Base-by-base conservation (phyloP, 495 filamentous ascomycete genomes). In the Ascodesmis nigricans region DNA sequence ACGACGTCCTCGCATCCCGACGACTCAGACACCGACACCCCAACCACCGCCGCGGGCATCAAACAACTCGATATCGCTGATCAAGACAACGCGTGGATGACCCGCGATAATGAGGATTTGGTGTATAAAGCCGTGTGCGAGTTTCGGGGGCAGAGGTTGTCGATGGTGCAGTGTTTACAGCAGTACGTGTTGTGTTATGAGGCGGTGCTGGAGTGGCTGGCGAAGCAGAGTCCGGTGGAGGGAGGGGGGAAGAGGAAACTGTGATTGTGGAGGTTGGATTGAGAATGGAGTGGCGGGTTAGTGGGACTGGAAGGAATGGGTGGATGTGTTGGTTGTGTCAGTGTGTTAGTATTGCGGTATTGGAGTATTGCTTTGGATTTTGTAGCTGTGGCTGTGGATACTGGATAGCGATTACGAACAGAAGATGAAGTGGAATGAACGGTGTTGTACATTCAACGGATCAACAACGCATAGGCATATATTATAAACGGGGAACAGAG, bases 141-240 rank as follows among this genome's bases (percentile, higher is more conserved):
- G 48, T 90, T 97, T 49, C 63, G 87, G 21, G 62, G 61, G 5
- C 90, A 97, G 56, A 60, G 87, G 37, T 55, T 92, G 4, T 91
- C 81, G 57, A 95, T 95, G 87, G 84, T 97, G 35, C 87, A 97
- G 56, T 91, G 76, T 44, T 58, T 97, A 41, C 67, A 79, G 41
- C 87, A 97, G 55, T 97, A 74, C 55, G 84, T 92, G 35, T 66
- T 97, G 24, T 97, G 87, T 50, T 97, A 97, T 53, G 87, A 97
- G 56, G 90, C 76, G 18, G 66, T 93, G 5, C 57, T 91, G 26
- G 87, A 95, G 55, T 97, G 87, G 87, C 55, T 82, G 11, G 58
- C 61, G 26, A 58, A 57, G 35, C 58, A 67, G 51, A 56, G 25
- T 31, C 46, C 31, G 40, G 45, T 43, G 39, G 55, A 40, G 46